A percentile compares a stretch with the other conserved stretches of the same genome.
phyloP scores from a whole-genome alignment of 352 stramenopile genomes.

The Blastocystis sp. region DNA sequence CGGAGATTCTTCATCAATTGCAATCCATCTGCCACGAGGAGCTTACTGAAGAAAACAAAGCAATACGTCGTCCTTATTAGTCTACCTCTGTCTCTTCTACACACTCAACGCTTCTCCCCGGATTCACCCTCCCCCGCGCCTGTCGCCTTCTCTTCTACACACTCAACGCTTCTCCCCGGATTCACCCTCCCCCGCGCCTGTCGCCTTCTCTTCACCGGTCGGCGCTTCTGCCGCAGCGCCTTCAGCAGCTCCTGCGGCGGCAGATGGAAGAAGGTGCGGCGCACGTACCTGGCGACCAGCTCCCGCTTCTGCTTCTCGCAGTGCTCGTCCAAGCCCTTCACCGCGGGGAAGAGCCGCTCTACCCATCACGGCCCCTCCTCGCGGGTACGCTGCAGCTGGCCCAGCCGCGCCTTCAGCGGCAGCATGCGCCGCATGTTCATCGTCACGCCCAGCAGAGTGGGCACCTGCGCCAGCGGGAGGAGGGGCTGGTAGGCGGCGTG shows the following conservation, averaged over 20 bases:
- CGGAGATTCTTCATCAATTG: neutral
- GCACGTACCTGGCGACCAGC: neutral
- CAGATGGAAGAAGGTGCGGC: neutral
- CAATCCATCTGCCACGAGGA: neutral
- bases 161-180: no score
- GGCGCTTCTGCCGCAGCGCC: neutral
- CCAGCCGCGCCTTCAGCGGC: neutral
- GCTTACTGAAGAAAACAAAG: neutral
- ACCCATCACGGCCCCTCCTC: neutral
- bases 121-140: no score
- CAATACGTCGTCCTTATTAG: neutral
- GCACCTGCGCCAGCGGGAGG: neutral
- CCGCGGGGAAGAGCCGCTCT: neutral
- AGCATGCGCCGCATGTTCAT: neutral
- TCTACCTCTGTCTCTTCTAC: neutral
- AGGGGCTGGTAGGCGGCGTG: neutral
- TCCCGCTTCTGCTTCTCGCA: neutral
- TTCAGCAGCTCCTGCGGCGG: slow-evolving; percentile 1
- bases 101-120: no score
- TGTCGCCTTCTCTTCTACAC: neutral
- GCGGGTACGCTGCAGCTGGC: neutral
- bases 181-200: neutral
- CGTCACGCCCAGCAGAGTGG: neutral
- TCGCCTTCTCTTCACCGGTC: neutral
- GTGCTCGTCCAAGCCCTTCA: neutral